Percentiles rank a stretch among this genome's conserved stretches.
phyloP scores from a whole-genome alignment of 345 rosid species.

The Psidium friedrichsthalianum region DNA sequence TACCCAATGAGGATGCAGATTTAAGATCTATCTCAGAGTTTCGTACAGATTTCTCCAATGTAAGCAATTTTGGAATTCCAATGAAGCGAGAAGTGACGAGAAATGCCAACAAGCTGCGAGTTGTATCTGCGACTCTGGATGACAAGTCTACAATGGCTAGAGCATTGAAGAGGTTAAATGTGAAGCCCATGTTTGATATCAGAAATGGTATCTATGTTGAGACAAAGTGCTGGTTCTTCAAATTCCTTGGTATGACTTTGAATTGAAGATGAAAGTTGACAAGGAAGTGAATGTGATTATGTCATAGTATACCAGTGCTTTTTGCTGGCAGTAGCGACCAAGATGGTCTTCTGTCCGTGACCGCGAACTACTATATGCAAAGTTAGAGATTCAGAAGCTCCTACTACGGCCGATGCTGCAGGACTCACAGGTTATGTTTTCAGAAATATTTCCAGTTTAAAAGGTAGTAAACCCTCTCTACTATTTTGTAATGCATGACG shows the following conservation, averaged over 20 bases:
- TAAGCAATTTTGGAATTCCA: constrained; percentile 4
- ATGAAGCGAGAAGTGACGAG: neutral
- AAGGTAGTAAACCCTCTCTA: constrained; percentile 19
- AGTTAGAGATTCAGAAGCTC: constrained; percentile 48
- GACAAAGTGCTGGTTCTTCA: constrained; percentile 30
- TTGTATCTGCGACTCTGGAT: neutral
- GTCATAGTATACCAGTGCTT: neutral
- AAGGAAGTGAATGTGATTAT: neutral
- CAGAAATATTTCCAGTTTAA: constrained; percentile 60
- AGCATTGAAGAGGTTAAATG: constrained; percentile 12
- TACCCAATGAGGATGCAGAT: neutral
- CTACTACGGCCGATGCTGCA: constrained; percentile 7
- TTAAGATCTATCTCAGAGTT: neutral
- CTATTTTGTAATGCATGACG: neutral
- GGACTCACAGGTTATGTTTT: constrained; percentile 43
- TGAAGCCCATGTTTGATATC: constrained; percentile 31
- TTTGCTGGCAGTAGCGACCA: constrained; percentile 34
- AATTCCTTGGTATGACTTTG: constrained; percentile 35
- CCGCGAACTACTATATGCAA: constrained; percentile 47
- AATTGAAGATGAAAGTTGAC: neutral
- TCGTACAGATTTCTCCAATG: neutral
- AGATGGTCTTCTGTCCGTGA: constrained; percentile 43
- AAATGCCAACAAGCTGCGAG: neutral
- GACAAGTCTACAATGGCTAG: constrained; percentile 1
- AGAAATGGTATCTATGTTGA: constrained; percentile 45